phyloP scores from a whole-genome alignment of 495 filamentous ascomycete genomes.

The Lasiosphaeria hispida region DNA sequence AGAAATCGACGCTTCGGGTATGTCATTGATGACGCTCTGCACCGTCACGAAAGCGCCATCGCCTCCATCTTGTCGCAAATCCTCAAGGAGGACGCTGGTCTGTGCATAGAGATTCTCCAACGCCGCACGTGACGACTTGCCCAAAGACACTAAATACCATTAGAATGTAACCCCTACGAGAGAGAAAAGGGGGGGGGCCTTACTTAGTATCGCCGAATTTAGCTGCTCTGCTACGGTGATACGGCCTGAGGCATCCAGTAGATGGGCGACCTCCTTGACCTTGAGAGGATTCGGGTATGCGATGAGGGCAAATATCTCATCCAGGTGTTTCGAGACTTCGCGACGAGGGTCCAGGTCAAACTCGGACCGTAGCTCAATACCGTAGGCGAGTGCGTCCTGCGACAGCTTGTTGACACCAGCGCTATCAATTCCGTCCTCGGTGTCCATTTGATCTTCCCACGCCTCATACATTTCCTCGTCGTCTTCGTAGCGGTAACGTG shows the following conservation, averaged over 20 bases:
- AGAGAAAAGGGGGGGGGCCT: conserved; percentile 29
- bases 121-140: conserved; percentile 83
- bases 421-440: conserved; percentile 46
- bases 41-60: conserved; percentile 87
- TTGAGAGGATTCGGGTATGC: conserved; percentile 79
- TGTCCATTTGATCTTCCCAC: conserved; percentile 45
- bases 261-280: conserved; percentile 70
- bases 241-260: conserved; percentile 73
- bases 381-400: conserved; percentile 73
- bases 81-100: conserved; percentile 78
- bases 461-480: conserved; percentile 72
- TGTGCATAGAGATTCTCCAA: conserved; percentile 86
- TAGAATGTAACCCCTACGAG: conserved; percentile 10
- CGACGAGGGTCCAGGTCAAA: conserved; percentile 66
- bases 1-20: conserved; percentile 27
- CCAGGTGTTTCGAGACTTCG: conserved; percentile 69
- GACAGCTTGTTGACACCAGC: conserved; percentile 53
- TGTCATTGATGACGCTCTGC: conserved; percentile 56
- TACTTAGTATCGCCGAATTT: conserved; percentile 91
- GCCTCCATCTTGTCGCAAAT: conserved; percentile 78
- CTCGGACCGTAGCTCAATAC: conserved; percentile 71
- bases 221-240: conserved; percentile 87
- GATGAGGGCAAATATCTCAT: conserved; percentile 85
- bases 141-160: conserved; percentile 68
- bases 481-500: conserved; percentile 46